Percentiles rank a stretch among this genome's conserved stretches.
Evolutionary conservation across 352 stramenopile genomes (phyloP).

Genomic region (Phytophthora quininea): DNA sequence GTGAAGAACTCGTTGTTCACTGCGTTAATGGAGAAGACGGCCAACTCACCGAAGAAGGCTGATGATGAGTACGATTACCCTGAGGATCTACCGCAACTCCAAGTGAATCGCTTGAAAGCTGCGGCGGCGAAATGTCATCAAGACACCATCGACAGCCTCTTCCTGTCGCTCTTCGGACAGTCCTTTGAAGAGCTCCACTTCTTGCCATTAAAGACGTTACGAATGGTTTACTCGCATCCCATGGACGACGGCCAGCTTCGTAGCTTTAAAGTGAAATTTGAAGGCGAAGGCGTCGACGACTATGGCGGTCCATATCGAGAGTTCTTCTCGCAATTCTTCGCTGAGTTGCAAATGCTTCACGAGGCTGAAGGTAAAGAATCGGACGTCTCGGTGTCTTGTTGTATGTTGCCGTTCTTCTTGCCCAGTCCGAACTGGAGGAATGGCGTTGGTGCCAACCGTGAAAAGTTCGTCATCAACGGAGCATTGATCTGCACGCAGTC

Average conservation of each 20-base stretch:
- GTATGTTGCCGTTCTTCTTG: slow-evolving; percentile 85
- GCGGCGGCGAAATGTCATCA: slow-evolving; percentile 78
- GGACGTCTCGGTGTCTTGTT: slow-evolving; percentile 31
- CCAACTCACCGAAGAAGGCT: slow-evolving; percentile 73
- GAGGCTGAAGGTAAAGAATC: slow-evolving; percentile 23
- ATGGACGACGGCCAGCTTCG: slow-evolving; percentile 93
- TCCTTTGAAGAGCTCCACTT: slow-evolving; percentile 89
- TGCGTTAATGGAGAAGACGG: slow-evolving; percentile 72
- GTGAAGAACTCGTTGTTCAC: slow-evolving; percentile 86
- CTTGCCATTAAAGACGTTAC: slow-evolving; percentile 65
- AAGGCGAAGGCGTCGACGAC: slow-evolving; percentile 94
- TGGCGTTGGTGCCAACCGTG: slow-evolving; percentile 72
- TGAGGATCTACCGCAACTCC: slow-evolving; percentile 83
- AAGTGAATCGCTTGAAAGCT: slow-evolving; percentile 88
- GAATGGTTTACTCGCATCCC: slow-evolving; percentile 91
- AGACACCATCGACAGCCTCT: slow-evolving; percentile 65
- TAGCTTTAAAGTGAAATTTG: slow-evolving; percentile 95
- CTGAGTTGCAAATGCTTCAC: slow-evolving; percentile 60
- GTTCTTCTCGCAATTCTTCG: slow-evolving; percentile 91
- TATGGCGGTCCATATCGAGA: slow-evolving; percentile 94
- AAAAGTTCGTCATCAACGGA: slow-evolving; percentile 88
- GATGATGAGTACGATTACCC: slow-evolving; percentile 94
- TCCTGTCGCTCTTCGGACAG: slow-evolving; percentile 85
- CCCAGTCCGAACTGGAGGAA: slow-evolving; percentile 90
- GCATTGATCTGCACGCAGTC: slow-evolving; percentile 17